Base-by-base conservation (phyloP, 2,329 filamentous ascomycete species). In the Trichoderma sp. region DNA sequence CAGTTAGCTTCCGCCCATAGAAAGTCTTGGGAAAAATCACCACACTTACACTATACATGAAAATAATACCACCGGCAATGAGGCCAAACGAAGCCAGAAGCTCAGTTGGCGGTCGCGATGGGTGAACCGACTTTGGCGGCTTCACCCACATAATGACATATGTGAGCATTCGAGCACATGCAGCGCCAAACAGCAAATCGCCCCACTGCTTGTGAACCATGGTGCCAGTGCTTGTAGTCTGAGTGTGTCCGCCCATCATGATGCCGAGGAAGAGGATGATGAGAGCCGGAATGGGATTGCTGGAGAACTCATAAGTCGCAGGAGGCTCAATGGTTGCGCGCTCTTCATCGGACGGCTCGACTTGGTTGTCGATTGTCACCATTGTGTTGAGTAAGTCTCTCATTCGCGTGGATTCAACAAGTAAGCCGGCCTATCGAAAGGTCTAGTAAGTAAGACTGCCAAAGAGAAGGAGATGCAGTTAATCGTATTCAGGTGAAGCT, bases 181-280 rank as follows among this genome's bases (percentile, higher is more conserved):
- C 90, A 66, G 93, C 94, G 30, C 90, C 93, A 58, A 92, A 86
- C 65, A 98, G 86, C 73, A 98, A 85, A 75, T 89, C 89, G 30
- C 95, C 95, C 95, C 95, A 98, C 79, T 97, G 94, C 76, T 90
- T 90, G 81, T 98, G 95, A 59, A 98, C 87, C 92, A 96, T 97
- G 73, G 89, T 92, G 11, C 93, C 95, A 58, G 94, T 86, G 90
- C 93, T 93, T 70, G 89, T 92, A 32, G 84, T 79, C 78, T 97
- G 94, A 69, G 95, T 92, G 79, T 98, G 95, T 30, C 92, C 93
- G 76, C 91, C 91, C 95, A 98, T 98, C 92, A 97, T 96, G 77
- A 94, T 87, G 39, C 96, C 96, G 1, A 97, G 84, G 0, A 97
- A 83, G 69, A 97, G 83, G 73, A 98, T 95, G 59, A 97, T 87